Evolutionary conservation across 192 early-diverging fungal genomes (phyloP).

Genomic region (Paraglomus occultum): DNA sequence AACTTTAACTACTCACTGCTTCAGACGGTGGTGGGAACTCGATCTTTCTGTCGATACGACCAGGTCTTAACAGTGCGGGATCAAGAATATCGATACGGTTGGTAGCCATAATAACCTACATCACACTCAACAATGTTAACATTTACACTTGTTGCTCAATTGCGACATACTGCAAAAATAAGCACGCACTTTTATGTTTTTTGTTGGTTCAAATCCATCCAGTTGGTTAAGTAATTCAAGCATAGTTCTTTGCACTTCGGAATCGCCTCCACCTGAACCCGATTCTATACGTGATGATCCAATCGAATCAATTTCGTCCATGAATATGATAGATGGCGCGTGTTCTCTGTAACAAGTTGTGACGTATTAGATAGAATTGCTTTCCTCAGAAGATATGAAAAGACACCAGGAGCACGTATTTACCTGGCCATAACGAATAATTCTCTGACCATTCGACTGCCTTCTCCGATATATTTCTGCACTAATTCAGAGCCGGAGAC

Average conservation of each 20-base stretch:
- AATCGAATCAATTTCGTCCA: slow-evolving; percentile 93
- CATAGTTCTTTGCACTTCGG: slow-evolving; percentile 91
- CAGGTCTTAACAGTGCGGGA: slow-evolving; percentile 82
- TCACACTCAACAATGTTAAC: background rate
- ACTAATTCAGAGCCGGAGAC: slow-evolving; percentile 89
- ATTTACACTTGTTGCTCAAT: no score
- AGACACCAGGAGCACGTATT: background rate
- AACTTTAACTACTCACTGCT: slow-evolving; percentile 39
- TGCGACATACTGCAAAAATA: background rate
- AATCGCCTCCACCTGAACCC: slow-evolving; percentile 76
- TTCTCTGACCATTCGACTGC: slow-evolving; percentile 89
- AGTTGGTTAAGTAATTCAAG: slow-evolving; percentile 87
- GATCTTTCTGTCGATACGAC: slow-evolving; percentile 89
- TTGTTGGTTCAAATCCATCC: slow-evolving; percentile 86
- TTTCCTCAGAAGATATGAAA: slow-evolving; percentile 34
- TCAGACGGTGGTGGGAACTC: slow-evolving; percentile 90
- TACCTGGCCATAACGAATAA: slow-evolving; percentile 85
- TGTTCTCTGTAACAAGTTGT: slow-evolving; percentile 60
- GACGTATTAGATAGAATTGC: background rate
- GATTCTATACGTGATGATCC: slow-evolving; percentile 82
- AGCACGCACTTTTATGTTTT: slow-evolving; percentile 78
- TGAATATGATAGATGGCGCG: slow-evolving; percentile 89
- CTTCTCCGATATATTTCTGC: slow-evolving; percentile 93
- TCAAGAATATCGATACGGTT: slow-evolving; percentile 91
- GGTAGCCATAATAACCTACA: slow-evolving; percentile 78